Evolutionary conservation across 495 filamentous ascomycete species (phyloP), one percentile per base, ranked within the genome.

Genomic region (Durotheca rogersii): DNA sequence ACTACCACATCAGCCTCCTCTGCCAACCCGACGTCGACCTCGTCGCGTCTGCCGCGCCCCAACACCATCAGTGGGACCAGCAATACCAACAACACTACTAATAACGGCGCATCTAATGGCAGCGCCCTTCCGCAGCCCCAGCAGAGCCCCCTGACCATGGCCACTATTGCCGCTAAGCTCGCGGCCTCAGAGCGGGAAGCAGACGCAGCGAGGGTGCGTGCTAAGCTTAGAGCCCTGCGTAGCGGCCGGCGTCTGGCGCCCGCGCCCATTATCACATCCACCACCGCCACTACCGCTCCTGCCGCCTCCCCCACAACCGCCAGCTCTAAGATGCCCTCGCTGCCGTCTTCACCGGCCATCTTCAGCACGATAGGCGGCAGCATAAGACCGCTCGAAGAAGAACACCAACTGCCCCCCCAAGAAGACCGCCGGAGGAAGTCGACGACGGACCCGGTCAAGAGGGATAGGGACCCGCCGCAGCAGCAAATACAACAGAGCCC

Each of bases 101-200:
- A 23, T 47, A 53, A 9, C 32, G 35, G 29, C 19, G 35, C 46
- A 15, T 18, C 55, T 61, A 6, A 55, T 66, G 9, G 4, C 9
- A 27, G 23, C 23, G 23, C 23, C 23, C 23, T 27, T 14, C 65
- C 64, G 3, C 57, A 64, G 5, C 65, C 69, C n/a, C 73, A 71
- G 12, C 74, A 79, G 51, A 74, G 69, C 14, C 75, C 75, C 0
- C 51, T 81, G 1, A 74, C 66, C 21, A 77, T 80, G 69, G 72
- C 74, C 14, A 72, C 71, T 23, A 81, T 81, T 40, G 70, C 74
- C 1, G 78, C 76, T 10, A 81, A 80, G 48, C 69, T 80, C 0
- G 78, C 74, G 2, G 78, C 78, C 6, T 74, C 75, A 2, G 78
- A 80, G 40, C 67, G 77, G 37, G 76, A 81, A 30, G 78, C 78